Conservation (phyloP, 306 rosid genomes). For the Cyclanthera cordifolia region DNA sequence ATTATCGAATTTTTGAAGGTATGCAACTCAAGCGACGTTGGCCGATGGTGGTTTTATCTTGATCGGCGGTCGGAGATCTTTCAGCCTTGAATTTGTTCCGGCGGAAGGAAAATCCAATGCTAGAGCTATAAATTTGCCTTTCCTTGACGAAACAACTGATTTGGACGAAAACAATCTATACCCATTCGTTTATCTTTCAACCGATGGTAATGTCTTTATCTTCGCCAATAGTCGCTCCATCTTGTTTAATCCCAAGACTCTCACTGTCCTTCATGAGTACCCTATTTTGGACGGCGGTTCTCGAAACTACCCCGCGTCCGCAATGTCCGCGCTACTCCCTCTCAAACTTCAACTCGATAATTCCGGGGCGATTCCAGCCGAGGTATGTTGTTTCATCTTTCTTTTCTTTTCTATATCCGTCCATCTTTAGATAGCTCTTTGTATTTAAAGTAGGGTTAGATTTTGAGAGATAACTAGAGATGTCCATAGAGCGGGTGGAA, state of each 20-base stretch:
- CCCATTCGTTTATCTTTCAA: conserved; percentile 52
- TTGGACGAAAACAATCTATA: conserved; percentile 82
- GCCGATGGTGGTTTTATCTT: conserved; percentile 39
- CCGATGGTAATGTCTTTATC: conserved; percentile 65
- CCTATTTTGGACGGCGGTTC: conserved; percentile 51
- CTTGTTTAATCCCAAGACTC: conserved; percentile 34
- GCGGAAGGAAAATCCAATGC: conserved; percentile 18
- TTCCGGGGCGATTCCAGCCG: not conserved
- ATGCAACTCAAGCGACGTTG: conserved; percentile 52
- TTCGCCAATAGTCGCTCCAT: conserved; percentile 69
- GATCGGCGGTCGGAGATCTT: conserved; percentile 64
- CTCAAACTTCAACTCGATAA: conserved; percentile 20
- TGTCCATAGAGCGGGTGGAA: no score
- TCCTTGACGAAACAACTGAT: conserved; percentile 63
- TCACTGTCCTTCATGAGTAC: conserved; percentile 33
- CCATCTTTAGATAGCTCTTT: no score
- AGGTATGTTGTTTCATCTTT: no score
- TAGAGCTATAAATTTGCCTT: conserved; percentile 21
- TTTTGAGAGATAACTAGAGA: no score
- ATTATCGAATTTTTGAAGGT: conserved; percentile 29
- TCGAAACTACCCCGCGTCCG: conserved; percentile 82
- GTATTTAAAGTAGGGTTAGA: no score
- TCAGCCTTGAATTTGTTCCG: conserved; percentile 54
- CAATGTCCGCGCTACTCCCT: conserved; percentile 65
- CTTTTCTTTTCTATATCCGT: no score